Percentiles rank a stretch among this genome's conserved stretches.
These are phyloP conservation scores for Emmonsia crescens DNA, from an alignment of 2,329 filamentous ascomycete genomes.

Conservation along the genomic window DNA sequence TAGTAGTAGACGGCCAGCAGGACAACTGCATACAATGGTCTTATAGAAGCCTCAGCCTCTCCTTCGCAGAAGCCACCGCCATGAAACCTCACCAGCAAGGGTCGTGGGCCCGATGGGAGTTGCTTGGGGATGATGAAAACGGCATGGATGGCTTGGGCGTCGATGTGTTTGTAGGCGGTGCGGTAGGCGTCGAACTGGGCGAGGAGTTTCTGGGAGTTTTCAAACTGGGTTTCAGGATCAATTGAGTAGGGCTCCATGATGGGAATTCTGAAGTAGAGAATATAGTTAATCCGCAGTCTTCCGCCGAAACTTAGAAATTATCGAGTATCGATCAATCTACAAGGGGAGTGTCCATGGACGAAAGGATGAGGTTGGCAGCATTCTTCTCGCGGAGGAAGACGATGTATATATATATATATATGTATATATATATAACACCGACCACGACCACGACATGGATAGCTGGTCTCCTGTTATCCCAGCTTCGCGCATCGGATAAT, in stretches of 20 bases:
- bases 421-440: too few species aligned
- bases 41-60: background rate
- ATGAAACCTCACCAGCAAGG: background rate
- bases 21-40: background rate
- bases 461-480: too few species aligned
- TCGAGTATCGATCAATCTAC: too few species aligned
- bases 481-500: too few species aligned
- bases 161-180: background rate
- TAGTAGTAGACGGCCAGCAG: background rate
- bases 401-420: too few species aligned
- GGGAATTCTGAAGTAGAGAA: background rate
- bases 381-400: too few species aligned
- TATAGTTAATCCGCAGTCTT: background rate
- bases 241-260: background rate
- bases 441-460: too few species aligned
- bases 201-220: conserved; percentile 1
- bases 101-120: background rate
- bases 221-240: background rate
- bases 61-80: background rate
- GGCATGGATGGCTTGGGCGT: background rate
- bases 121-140: background rate
- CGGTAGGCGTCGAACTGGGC: background rate
- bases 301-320: background rate
- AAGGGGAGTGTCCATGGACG: too few species aligned
- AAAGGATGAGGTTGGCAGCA: too few species aligned